Conservation (phyloP, 305 asterid species). For the Solanum aculeatissimum region DNA sequence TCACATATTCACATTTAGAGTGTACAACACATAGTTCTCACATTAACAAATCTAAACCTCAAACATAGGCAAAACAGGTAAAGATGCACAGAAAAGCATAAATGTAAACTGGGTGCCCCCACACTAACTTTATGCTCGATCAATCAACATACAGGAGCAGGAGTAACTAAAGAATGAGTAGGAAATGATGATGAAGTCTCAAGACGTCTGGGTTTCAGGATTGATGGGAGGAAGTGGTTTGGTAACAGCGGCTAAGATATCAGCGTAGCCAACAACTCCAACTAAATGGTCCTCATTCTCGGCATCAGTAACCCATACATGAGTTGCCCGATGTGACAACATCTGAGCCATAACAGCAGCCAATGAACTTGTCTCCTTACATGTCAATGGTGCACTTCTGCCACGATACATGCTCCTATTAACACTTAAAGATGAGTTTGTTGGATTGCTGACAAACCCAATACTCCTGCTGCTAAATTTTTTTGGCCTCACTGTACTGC, state of each 20-base stretch:
- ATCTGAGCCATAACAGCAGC: constrained; percentile 98
- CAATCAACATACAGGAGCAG: background rate
- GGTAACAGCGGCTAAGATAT: constrained; percentile 71
- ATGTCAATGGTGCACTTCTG: constrained; percentile 80
- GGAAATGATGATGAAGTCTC: background rate
- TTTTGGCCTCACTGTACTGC: constrained; percentile 17
- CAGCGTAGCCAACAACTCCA: constrained; percentile 84
- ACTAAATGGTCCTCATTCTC: constrained; percentile 56
- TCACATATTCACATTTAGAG: background rate
- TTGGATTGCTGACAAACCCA: constrained; percentile 50
- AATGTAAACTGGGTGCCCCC: background rate
- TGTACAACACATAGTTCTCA: background rate
- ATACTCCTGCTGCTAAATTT: constrained; percentile 69
- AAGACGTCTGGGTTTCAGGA: constrained; percentile 30
- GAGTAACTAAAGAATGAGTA: background rate
- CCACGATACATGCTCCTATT: constrained; percentile 85
- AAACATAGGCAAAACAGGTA: background rate
- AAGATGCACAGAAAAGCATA: background rate
- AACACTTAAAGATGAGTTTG: constrained; percentile 32
- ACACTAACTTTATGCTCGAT: background rate
- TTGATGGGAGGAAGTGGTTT: constrained; percentile 31
- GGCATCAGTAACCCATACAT: constrained; percentile 95
- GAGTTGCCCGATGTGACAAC: constrained; percentile 87
- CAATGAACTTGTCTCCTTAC: constrained; percentile 63
- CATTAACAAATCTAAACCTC: background rate